These are phyloP conservation scores for Fistulinella cinereoalba DNA, from an alignment of 1,284 basidiomycete species.

Conservation along the genomic window DNA sequence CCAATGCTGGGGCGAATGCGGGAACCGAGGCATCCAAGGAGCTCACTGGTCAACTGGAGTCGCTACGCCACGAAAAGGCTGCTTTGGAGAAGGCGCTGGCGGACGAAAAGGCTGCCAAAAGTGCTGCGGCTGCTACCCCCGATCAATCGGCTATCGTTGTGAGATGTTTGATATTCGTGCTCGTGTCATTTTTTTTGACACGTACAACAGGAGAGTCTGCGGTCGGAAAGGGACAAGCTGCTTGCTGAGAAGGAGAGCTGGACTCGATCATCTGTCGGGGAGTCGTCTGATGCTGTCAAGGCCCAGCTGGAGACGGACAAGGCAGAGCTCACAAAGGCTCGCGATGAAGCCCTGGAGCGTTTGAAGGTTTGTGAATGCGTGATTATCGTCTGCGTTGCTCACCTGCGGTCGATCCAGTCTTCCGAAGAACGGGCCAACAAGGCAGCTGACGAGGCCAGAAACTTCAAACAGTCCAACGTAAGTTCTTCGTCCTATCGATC, in stretches of 20 bases:
- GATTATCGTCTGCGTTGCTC: not conserved
- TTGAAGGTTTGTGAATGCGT: slow-evolving; percentile 44
- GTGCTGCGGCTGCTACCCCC: slow-evolving; percentile 28
- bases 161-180: slow-evolving; percentile 29
- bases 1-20: slow-evolving; percentile 9
- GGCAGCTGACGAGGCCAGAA: slow-evolving; percentile 45
- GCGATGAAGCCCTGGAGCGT: slow-evolving; percentile 56
- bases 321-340: slow-evolving; percentile 50
- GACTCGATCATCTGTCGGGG: slow-evolving; percentile 29
- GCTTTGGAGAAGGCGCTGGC: slow-evolving; percentile 41
- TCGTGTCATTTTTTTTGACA: slow-evolving; percentile 7
- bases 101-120: slow-evolving; percentile 37
- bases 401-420: slow-evolving; percentile 32
- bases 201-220: slow-evolving; percentile 48
- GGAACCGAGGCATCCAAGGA: slow-evolving; percentile 26
- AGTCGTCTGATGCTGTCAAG: slow-evolving; percentile 35
- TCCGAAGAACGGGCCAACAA: slow-evolving; percentile 48
- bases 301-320: slow-evolving; percentile 57
- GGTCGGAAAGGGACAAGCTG: slow-evolving; percentile 58
- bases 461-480: slow-evolving; percentile 38
- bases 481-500: slow-evolving; percentile 2
- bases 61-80: slow-evolving; percentile 43
- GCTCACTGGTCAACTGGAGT: slow-evolving; percentile 38
- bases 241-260: slow-evolving; percentile 57
- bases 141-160: slow-evolving; percentile 46